Evolutionary conservation across 495 filamentous ascomycete genomes (phyloP).

Genomic region (Penicillium daleae): DNA sequence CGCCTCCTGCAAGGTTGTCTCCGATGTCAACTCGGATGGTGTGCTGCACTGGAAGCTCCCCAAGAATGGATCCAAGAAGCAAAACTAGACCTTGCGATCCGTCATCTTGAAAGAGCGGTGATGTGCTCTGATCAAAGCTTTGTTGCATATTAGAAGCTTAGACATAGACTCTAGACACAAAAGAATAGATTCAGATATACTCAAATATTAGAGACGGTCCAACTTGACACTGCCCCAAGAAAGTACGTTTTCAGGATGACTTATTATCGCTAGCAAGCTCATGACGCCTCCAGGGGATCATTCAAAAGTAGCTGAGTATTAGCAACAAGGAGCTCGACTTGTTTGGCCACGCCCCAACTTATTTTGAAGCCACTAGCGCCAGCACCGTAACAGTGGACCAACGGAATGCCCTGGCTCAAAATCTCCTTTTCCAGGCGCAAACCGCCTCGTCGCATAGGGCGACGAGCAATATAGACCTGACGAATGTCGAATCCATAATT

Average conservation of each 20-base stretch:
- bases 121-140: slow-evolving; percentile 4
- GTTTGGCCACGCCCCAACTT: slow-evolving; percentile 27
- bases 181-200: neutral
- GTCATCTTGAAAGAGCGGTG: neutral
- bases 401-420: slow-evolving; percentile 11
- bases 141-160: slow-evolving; percentile 2
- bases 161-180: neutral
- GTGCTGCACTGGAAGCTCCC: slow-evolving; percentile 25
- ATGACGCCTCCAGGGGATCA: neutral
- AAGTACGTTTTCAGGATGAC: too few relatives aligned
- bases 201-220: neutral
- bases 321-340: slow-evolving; percentile 6
- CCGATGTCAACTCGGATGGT: slow-evolving; percentile 23
- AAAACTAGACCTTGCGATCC: slow-evolving; percentile 17
- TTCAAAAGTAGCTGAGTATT: neutral
- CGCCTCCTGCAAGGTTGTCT: slow-evolving; percentile 24
- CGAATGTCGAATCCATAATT: slow-evolving; percentile 13
- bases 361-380: slow-evolving; percentile 52
- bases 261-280: neutral
- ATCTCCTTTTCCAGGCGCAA: slow-evolving; percentile 23
- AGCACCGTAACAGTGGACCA: slow-evolving; percentile 58
- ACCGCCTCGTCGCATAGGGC: slow-evolving; percentile 27
- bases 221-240: too few relatives aligned
- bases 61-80: slow-evolving; percentile 17
- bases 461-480: slow-evolving; percentile 25